These are phyloP conservation scores for Huntiella abstrusa DNA, from an alignment of 2,329 filamentous ascomycete species.

Conservation along the genomic window DNA sequence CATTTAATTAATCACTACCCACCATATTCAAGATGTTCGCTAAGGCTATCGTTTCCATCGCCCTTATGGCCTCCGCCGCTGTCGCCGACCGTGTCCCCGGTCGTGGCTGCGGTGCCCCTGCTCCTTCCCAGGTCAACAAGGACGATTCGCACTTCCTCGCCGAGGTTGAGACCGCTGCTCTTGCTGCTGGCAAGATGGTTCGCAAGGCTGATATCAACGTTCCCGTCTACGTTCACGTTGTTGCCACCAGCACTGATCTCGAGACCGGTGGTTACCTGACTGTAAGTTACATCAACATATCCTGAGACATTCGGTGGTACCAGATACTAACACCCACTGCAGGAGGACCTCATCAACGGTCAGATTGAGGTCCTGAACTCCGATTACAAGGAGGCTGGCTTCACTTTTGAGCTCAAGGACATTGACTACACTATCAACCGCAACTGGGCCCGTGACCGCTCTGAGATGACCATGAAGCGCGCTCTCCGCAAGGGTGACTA, in stretches of 20 bases:
- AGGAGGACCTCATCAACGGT: conserved; percentile 20
- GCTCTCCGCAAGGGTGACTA: conserved; percentile 27
- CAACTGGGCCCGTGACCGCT: conserved; percentile 24
- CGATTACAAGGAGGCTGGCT: conserved; percentile 24
- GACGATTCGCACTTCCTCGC: conserved; percentile 13
- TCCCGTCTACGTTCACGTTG: conserved; percentile 21
- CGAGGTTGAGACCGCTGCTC: conserved; percentile 11
- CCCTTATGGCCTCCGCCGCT: conserved; percentile 5
- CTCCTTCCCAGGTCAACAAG: conserved; percentile 12
- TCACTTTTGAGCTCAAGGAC: conserved; percentile 25
- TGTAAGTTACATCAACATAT: conserved; percentile 14
- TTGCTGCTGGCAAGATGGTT: conserved; percentile 11
- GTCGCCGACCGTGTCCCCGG: conserved; percentile 8
- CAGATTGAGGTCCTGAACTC: conserved; percentile 29
- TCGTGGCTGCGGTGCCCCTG: conserved; percentile 14
- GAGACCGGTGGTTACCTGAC: conserved; percentile 19
- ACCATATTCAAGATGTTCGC: conserved; percentile 7
- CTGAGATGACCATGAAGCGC: conserved; percentile 26
- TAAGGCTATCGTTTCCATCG: conserved; percentile 6
- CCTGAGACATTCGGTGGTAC: not conserved
- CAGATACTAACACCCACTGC: not conserved
- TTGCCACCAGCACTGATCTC: conserved; percentile 17
- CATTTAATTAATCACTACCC: not conserved
- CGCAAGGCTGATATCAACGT: conserved; percentile 16
- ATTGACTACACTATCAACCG: conserved; percentile 28